Base-by-base conservation (phyloP, 768 basidiomycete species). In the Gyrodon lividus region DNA sequence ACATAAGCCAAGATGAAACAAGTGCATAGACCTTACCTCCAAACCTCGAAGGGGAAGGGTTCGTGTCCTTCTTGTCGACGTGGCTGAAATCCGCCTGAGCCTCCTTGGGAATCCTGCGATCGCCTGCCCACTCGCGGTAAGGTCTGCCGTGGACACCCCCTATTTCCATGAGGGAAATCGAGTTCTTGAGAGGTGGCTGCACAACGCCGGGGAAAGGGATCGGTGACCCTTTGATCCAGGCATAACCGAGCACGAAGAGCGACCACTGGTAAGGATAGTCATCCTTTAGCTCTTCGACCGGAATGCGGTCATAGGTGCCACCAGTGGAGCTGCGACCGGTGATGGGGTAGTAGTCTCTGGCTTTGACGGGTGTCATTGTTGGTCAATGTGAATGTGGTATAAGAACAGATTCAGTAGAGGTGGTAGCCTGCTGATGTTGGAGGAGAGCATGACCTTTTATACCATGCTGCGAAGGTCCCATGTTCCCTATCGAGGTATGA, bases 131-230 rank as follows among this genome's bases (percentile, higher is more conserved):
- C 50, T 67, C 58, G 16, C 22, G 40, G 31, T 62, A 66, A 2
- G 65, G 65, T 40, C 53, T 66, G 5, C 63, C 63, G 22, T 64
- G 63, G 31, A 65, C 58, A 5, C 26, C 58, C 6, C 49, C 62
- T 14, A 67, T 53, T 43, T 67, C 58, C 59, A 65, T 60, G 41
- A 48, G 47, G n/a, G 57, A 52, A n/a, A 45, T 49, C 14, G 47
- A 23, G 4, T 17, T 4, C 9, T 35, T 42, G 37, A 51, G 41
- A 2, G 41, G 33, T 17, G 53, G 66, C 13, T 58, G 57, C 22
- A 55, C 52, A 9, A 59, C 58, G 7, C 59, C 46, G 20, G 31
- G 30, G 30, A 39, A 48, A 17, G 37, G 37, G 43, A 20, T 28
- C 19, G 22, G 23, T 8, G 6, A 5, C 24, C 1, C 23, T 42